Evolutionary conservation across 2,329 filamentous ascomycete genomes (phyloP), one percentile per base, ranked within the genome.

Genomic region (Xylaria sp.): DNA sequence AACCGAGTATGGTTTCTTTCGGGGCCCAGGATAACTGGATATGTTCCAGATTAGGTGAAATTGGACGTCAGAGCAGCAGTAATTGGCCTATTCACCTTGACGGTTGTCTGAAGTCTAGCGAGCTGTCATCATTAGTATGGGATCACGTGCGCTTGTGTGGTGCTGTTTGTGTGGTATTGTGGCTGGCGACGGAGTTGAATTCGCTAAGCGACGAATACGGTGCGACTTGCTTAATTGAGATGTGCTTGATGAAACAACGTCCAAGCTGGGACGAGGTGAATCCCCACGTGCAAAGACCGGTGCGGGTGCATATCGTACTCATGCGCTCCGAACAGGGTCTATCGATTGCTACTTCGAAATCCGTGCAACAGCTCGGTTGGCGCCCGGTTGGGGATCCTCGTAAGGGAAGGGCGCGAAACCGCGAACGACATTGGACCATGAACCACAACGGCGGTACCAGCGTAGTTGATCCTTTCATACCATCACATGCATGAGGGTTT

Each of bases 271-370:
- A 58, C 43, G 49, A 46, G 21, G 23, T 47, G 53, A 58, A 38
- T 35, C 23, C 47, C 63, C 63, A 64, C 63, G 63, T 66, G 63
- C 46, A 19, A 54, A 53, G n/a, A 49, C 46, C 41, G 43, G 44
- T 35, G 55, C 43, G 41, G 40, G 51, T 58, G 51, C 62, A 58
- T 55, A 59, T 54, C 40, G 40, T 13, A 47, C 33, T 33, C 33
- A 58, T 60, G 53, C 35, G 38, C 21, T 55, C 60, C 43, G 21
- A 33, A 43, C n/a, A 44, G 6, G 38, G 41, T 21, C 23, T 47
- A 41, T 51, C 29, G 8, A 52, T 51, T 54, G 35, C 48, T 54
- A 35, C 58, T 58, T 58, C 48, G 38, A 41, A 58, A 35, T 31
- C 21, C 44, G 51, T 47, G 54, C 49, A 17, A 54, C 51, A 38